Base-by-base conservation (phyloP, 2,329 filamentous ascomycete genomes). In the Emergomyces orientalis region DNA sequence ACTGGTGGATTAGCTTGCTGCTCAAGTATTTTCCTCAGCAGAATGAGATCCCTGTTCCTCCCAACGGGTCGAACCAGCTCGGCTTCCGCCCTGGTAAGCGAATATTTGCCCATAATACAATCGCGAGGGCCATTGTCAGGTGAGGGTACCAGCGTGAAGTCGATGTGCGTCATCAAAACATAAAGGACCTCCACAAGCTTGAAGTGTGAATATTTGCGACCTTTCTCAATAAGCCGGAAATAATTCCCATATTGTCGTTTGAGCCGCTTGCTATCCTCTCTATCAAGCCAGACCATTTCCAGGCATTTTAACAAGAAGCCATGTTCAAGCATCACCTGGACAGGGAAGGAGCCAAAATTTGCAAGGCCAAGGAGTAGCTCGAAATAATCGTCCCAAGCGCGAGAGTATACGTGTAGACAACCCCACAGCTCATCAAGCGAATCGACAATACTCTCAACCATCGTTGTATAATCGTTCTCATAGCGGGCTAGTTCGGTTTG, bases 301-400 rank as follows among this genome's bases (percentile, higher is more conserved):
- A 89, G 64, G 34, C 84, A 79, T 65, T 79, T 85, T 49, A 77
- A 71, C 25, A 92, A 76, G 67, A 86, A 89, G 30, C 84, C 81
- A 39, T 81, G 77, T 13, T 85, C 81, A 30, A 92, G 77, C 30
- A 91, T 77, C 6, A 82, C 71, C 1, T 78, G 77, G 25, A 82
- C 79, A 71, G 90, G 86, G 5, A 79, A 72, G 2, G 78, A 74
- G 0, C 88, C 88, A 62, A 90, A 74, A 55, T 77, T 79, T 17
- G 85, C 84, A 70, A 92, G 87, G n/a, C 78, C 78, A n/a, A 82
- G 71, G 65, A 92, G 78, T n/a, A 88, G 81, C 14, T 83, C 82
- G 71, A 93, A 93, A 63, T 88, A 87, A 69, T 93, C 89, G 51
- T 86, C 84, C 90, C 90, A 94, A 2, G 88, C 83, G 63, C 86